Evolutionary conservation across 257 asterid genomes (phyloP), one percentile per base, ranked within the genome.

Genomic region (Gynochthodes officinalis): DNA sequence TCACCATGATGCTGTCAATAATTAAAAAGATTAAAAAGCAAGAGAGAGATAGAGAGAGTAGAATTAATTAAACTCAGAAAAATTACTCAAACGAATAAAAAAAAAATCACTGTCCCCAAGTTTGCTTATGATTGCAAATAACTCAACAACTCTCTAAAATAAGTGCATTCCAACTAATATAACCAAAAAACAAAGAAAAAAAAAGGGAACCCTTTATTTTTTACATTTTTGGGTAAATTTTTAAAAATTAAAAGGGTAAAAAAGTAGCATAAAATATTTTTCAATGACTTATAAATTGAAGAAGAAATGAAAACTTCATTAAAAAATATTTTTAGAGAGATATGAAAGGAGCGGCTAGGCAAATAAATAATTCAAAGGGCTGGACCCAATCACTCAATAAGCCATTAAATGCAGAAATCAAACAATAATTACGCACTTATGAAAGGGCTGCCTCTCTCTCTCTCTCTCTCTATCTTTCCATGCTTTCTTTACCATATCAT

Each of bases 301-400:
- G 10, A 50, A 19, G 3, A 18, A 18, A 42, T 5, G 43, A 7
- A 32, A 52, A 37, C 5, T n/a, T n/a, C n/a, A n/a, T n/a, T n/a
- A n/a, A n/a, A n/a, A 44, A 37, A 35, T 33, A 63, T 11, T 40
- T 49, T 10, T 25, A 55, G 54, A 60, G 14, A 75, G 35, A 49
- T 12, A 61, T 65, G 4, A 19, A 50, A 50, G 57, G 57, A 50
- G 57, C 60, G 60, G 60, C 60, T 14, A 53, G 30, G 14, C 60
- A 50, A n/a, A 71, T 72, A 83, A 81, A 75, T 73, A 62, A 77
- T 64, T 59, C 5, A 46, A 35, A 35, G 82, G 71, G 73, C 67
- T 80, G 89, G 89, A 74, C 90, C 92, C 90, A 86, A 64, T 63
- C 78, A 80, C 81, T 77, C 78, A 86, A 88, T 75, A 88, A 70